These are phyloP conservation scores for Pythium apleroticum DNA, from an alignment of 352 stramenopile species.

Conservation along the genomic window DNA sequence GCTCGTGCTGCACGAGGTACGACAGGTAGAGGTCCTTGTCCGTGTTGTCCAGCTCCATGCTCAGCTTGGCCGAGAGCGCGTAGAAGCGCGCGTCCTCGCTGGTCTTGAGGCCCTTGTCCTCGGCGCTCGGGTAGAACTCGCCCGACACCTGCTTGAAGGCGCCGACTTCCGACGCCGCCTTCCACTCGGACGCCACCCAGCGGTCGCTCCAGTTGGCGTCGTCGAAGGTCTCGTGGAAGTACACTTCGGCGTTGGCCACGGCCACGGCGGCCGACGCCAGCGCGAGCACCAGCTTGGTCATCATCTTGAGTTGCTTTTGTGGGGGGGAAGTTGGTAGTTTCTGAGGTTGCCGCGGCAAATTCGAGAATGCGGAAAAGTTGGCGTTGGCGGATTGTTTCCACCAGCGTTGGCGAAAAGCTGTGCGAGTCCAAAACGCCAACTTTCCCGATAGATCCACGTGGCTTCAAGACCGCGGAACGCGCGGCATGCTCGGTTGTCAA, in stretches of 20 bases:
- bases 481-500: slow-evolving; percentile 1
- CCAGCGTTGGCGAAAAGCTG: slow-evolving; percentile 12
- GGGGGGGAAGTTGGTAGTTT: slow-evolving; percentile 1
- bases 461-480: slow-evolving; percentile 12
- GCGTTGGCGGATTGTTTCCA: neutral
- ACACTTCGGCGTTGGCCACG: slow-evolving; percentile 75
- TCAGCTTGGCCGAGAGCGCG: slow-evolving; percentile 93
- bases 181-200: slow-evolving; percentile 95
- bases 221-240: slow-evolving; percentile 95
- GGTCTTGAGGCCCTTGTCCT: slow-evolving; percentile 95
- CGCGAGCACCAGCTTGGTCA: slow-evolving; percentile 60
- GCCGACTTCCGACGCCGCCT: slow-evolving; percentile 92
- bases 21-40: slow-evolving; percentile 93
- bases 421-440: neutral
- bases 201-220: slow-evolving; percentile 73
- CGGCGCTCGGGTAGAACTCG: slow-evolving; percentile 88
- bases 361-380: slow-evolving; percentile 23
- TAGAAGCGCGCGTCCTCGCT: slow-evolving; percentile 97
- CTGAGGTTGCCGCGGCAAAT: slow-evolving; percentile 18
- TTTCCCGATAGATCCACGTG: slow-evolving; percentile 20
- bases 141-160: slow-evolving; percentile 94
- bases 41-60: slow-evolving; percentile 86
- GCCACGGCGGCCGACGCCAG: slow-evolving; percentile 49
- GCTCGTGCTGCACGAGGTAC: slow-evolving; percentile 98
- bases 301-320: slow-evolving; percentile 34